Percentiles rank a stretch among this genome's conserved stretches.
Evolutionary conservation across 2,329 filamentous ascomycete species (phyloP).

Genomic region (Verticillium nonalfalfae): DNA sequence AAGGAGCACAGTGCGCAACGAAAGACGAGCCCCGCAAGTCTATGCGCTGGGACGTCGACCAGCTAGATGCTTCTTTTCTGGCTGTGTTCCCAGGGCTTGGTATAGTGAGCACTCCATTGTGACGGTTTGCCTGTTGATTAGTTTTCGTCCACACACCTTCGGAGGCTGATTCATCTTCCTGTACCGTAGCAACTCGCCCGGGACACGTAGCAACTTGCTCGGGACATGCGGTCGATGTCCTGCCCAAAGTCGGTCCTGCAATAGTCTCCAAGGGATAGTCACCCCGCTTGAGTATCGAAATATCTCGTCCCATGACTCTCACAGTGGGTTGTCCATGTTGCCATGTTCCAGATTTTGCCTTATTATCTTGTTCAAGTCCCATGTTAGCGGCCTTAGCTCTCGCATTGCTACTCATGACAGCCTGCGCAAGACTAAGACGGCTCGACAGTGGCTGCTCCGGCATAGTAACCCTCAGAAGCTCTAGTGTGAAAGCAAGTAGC

Average conservation of each 20-base stretch:
- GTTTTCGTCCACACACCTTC: neutral
- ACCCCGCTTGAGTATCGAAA: constrained; percentile 70
- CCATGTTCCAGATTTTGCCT: constrained; percentile 65
- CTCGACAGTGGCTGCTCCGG: constrained; percentile 82
- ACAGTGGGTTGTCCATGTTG: constrained; percentile 70
- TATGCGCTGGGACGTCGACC: constrained; percentile 46
- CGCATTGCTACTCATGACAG: constrained; percentile 76
- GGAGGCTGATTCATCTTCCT: neutral
- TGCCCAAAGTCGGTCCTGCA: constrained; percentile 2
- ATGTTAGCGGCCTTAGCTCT: constrained; percentile 69
- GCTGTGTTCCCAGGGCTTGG: constrained; percentile 11
- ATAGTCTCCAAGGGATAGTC: constrained; percentile 49
- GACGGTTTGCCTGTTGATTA: neutral
- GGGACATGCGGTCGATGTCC: constrained; percentile 12
- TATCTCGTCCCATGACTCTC: constrained; percentile 64
- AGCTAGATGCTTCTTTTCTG: constrained; percentile 19
- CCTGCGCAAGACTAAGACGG: constrained; percentile 74
- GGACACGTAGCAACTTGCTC: neutral
- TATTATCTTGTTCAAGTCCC: constrained; percentile 60
- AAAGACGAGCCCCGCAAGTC: constrained; percentile 50
- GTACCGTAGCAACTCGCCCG: neutral
- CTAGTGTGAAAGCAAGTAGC: constrained; percentile 72
- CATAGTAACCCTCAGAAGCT: constrained; percentile 72
- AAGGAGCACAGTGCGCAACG: constrained; percentile 42
- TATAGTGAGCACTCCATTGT: neutral